Evolutionary conservation across 495 filamentous ascomycete genomes (phyloP), one percentile per base, ranked within the genome.

Genomic region (Annulohypoxylon maeteangense): DNA sequence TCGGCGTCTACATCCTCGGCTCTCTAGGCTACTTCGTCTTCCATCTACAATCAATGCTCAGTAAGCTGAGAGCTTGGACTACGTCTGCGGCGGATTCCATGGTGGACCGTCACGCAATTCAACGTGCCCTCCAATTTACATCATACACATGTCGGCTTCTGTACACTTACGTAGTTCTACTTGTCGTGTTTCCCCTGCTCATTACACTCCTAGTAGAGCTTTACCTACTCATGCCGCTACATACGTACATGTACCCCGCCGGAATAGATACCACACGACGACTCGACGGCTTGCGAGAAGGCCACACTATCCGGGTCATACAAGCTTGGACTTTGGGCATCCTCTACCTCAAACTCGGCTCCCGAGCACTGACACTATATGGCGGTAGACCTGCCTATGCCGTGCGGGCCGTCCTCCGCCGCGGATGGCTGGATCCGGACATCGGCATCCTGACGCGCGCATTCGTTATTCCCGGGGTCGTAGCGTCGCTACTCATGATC

Each of bases 271-370:
- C 73, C 48, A 74, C 81, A 12, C 81, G 89, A 31, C 80, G 81
- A 1, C 44, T 75, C 0, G 65, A 74, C 14, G 67, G 47, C 1
- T 25, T 65, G 1, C 61, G 58, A 25, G 74, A 70, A 16, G 65
- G 62, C 7, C 94, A 97, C 75, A 90, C 92, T 36, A 88, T 98
- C 40, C 92, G 97, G 71, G 86, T 98, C 57, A 88, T 98, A 61
- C 95, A 98, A 77, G 89, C 92, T 71, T 99, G 96, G 94, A 96
- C 94, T 0, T 81, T 98, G 2, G 96, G 96, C 7, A 88, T 98
- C 18, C 86, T 99, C 31, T 98, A 98, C 79, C 87, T 97, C 55
- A 95, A 97, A 65, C 88, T 98, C 79, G 88, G 87, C n/a, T 85
- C 87, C 38, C 91, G 92, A 38, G 76, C 93, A 65, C 84, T 93